Percentiles rank a stretch among this genome's conserved stretches.
These are phyloP conservation scores for Trichoderma koningii DNA, from an alignment of 2,329 filamentous ascomycete species.

Conservation along the genomic window DNA sequence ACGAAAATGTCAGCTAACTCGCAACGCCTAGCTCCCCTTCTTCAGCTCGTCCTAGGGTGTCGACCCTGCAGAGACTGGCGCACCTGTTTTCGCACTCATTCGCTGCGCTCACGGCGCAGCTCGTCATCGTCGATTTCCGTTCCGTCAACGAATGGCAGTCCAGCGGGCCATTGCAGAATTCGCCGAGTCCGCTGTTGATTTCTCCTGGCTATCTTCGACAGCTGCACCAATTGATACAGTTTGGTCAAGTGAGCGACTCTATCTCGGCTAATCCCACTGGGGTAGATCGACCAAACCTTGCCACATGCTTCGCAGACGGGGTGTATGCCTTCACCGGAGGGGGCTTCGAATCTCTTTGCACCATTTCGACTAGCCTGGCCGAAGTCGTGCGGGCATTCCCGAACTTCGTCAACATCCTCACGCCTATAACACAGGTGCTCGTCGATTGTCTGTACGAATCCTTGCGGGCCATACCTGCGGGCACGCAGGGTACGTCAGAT, in stretches of 20 bases:
- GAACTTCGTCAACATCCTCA: constrained; percentile 49
- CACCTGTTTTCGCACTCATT: constrained; percentile 45
- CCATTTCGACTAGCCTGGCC: constrained; percentile 47
- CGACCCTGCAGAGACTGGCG: constrained; percentile 38
- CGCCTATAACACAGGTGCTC: constrained; percentile 42
- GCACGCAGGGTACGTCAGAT: constrained; percentile 27
- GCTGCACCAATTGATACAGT: constrained; percentile 40
- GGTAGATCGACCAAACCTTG: constrained; percentile 31
- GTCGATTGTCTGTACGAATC: constrained; percentile 40
- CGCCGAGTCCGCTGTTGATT: constrained; percentile 34
- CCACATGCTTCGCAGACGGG: constrained; percentile 44
- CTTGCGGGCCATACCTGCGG: not conserved
- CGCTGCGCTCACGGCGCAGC: constrained; percentile 54
- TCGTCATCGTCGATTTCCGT: constrained; percentile 52
- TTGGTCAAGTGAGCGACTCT: constrained; percentile 27
- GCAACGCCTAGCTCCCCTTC: constrained; percentile 34
- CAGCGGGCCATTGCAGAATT: constrained; percentile 17
- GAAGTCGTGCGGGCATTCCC: constrained; percentile 49
- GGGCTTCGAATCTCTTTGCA: constrained; percentile 46
- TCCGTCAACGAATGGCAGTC: constrained; percentile 31
- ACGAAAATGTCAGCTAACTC: not conserved
- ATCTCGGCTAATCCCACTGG: constrained; percentile 26
- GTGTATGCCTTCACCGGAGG: constrained; percentile 49
- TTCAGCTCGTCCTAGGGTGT: constrained; percentile 31
- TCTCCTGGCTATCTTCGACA: constrained; percentile 48